Percentiles rank a stretch among this genome's conserved stretches.
These are phyloP conservation scores for Penstemon davidsonii DNA, from an alignment of 257 asterid genomes.

Conservation along the genomic window DNA sequence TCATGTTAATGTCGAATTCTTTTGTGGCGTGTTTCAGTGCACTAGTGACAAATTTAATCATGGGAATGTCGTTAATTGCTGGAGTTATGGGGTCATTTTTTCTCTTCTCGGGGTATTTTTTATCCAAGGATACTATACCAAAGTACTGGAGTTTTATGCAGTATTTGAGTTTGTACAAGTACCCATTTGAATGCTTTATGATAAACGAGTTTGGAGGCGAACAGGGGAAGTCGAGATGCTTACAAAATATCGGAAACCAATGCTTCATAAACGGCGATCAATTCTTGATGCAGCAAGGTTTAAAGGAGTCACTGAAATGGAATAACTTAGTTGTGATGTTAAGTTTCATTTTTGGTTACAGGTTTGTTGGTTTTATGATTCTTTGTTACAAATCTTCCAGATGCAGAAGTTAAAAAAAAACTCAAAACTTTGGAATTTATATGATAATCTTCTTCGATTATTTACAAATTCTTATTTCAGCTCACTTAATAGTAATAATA, in stretches of 20 bases:
- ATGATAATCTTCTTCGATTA: too few species aligned
- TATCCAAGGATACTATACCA: slow-evolving; percentile 59
- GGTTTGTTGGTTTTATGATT: slow-evolving; percentile 51
- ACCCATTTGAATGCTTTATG: slow-evolving; percentile 77
- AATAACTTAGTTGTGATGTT: slow-evolving; percentile 55
- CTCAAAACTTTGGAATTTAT: too few species aligned
- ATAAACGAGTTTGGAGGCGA: slow-evolving; percentile 76
- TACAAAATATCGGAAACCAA: slow-evolving; percentile 43
- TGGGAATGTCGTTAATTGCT: slow-evolving; percentile 60
- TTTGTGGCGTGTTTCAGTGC: slow-evolving; percentile 70
- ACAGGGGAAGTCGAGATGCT: slow-evolving; percentile 47
- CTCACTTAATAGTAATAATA: too few species aligned
- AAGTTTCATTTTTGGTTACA: slow-evolving; percentile 54
- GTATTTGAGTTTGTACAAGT: slow-evolving; percentile 70
- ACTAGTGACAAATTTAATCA: slow-evolving; percentile 56
- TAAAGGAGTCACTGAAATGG: slow-evolving; percentile 69
- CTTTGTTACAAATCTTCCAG: slow-evolving; percentile 49
- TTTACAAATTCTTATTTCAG: too few species aligned
- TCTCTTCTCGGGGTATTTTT: slow-evolving; percentile 79
- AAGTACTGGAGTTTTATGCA: slow-evolving; percentile 66
- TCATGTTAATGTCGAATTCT: slow-evolving; percentile 59
- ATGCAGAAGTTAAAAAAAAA: slow-evolving; percentile 31
- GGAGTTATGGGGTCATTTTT: slow-evolving; percentile 67
- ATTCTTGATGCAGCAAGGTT: slow-evolving; percentile 48
- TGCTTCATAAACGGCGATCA: slow-evolving; percentile 56